A percentile compares a stretch with the other conserved stretches of the same genome.
These are phyloP conservation scores for Colletotrichum neosansevieriae DNA, from an alignment of 2,329 filamentous ascomycete species.

Conservation along the genomic window DNA sequence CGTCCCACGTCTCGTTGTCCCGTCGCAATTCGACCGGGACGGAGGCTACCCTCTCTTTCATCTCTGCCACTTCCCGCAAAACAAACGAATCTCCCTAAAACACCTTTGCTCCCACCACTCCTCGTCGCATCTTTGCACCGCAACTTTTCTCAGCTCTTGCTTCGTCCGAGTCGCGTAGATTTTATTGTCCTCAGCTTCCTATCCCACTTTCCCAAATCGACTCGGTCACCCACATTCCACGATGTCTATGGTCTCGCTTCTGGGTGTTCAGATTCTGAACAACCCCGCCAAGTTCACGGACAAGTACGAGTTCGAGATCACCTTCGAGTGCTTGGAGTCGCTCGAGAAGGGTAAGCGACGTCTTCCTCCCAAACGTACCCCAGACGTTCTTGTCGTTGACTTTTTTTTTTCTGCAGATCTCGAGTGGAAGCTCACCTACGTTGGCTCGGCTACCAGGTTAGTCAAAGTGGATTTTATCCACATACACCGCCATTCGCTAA, in stretches of 20 bases:
- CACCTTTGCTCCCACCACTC: constrained; percentile 19
- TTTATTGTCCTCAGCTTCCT: constrained; percentile 11
- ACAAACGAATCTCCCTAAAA: constrained; percentile 18
- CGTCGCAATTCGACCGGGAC: constrained; percentile 33
- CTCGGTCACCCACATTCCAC: constrained; percentile 39
- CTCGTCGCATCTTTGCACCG: constrained; percentile 7
- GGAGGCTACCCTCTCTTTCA: constrained; percentile 26
- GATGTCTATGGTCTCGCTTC: constrained; percentile 96
- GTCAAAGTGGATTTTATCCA: constrained; percentile 52
- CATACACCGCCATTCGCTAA: constrained; percentile 37
- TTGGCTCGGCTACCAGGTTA: constrained; percentile 97
- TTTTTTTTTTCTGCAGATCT: constrained; percentile 72
- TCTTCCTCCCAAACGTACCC: background rate
- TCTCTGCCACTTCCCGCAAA: constrained; percentile 30
- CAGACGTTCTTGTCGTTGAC: constrained; percentile 8
- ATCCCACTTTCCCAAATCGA: constrained; percentile 10
- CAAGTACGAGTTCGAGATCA: constrained; percentile 97
- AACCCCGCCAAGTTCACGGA: constrained; percentile 95
- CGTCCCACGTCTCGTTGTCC: constrained; percentile 40
- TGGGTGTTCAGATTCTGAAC: constrained; percentile 96
- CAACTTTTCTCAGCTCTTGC: background rate
- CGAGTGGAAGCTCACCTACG: constrained; percentile 99
- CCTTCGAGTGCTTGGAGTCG: constrained; percentile 95
- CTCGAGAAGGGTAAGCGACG: constrained; percentile 82
- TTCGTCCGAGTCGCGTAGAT: constrained; percentile 14